phyloP scores from a whole-genome alignment of 139 green algal genomes.

The Closterium sp. region DNA sequence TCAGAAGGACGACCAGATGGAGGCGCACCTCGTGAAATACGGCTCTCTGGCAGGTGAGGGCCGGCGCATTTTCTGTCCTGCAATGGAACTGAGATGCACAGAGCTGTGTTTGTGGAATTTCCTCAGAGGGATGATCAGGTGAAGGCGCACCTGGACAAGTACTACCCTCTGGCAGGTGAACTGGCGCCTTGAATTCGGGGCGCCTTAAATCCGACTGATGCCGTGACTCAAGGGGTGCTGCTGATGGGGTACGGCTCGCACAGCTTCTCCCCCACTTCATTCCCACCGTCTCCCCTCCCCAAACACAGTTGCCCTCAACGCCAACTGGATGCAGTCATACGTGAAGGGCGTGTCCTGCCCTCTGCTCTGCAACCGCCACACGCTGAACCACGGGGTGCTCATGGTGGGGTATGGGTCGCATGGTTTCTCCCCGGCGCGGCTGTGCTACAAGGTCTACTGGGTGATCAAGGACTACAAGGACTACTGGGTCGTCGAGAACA shows the following conservation, averaged over 20 bases:
- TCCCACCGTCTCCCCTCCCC: neutral
- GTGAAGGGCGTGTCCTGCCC: slow-evolving; percentile 55
- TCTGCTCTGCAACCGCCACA: slow-evolving; percentile 52
- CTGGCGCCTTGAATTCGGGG: too few relatives aligned
- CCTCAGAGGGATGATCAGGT: too few relatives aligned
- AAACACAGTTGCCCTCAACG: slow-evolving; percentile 65
- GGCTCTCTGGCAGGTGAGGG: slow-evolving; percentile 17
- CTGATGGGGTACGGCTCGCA: slow-evolving; percentile 52
- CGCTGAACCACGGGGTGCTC: slow-evolving; percentile 73
- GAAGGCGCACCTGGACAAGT: slow-evolving; percentile 8
- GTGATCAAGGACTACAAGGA: too few relatives aligned
- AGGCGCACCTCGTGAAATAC: slow-evolving; percentile 63
- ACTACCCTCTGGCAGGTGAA: slow-evolving; percentile 47
- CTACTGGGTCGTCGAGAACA: slow-evolving; percentile 63
- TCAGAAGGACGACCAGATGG: slow-evolving; percentile 61
- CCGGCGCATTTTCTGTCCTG: too few relatives aligned
- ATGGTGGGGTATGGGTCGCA: slow-evolving; percentile 58
- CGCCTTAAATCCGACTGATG: too few relatives aligned
- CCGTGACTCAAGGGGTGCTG: neutral
- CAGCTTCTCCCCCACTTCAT: neutral
- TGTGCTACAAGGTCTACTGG: too few relatives aligned
- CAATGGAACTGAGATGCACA: too few relatives aligned
- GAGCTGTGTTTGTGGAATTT: too few relatives aligned
- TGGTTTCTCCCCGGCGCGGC: slow-evolving; percentile 23
- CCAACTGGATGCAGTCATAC: slow-evolving; percentile 57